Base-by-base conservation (phyloP, 2,329 filamentous ascomycete genomes). In the Xylariaceae sp. region DNA sequence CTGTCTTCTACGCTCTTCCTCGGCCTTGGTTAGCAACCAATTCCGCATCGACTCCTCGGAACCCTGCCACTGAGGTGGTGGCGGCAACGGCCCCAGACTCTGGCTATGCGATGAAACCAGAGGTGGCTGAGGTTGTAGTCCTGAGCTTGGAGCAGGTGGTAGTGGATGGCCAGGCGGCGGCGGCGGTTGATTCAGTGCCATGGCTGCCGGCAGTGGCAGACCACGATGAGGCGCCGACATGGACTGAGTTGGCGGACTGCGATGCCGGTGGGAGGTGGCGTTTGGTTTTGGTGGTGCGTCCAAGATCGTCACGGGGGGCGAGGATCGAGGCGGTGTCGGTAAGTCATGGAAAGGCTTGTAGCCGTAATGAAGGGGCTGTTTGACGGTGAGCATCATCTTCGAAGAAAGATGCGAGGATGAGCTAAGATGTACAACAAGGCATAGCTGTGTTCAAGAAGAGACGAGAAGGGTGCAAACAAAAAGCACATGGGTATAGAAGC, bases 151-250 rank as follows among this genome's bases (percentile, higher is more conserved):
- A 44, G 58, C 55, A 47, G 57, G 52, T 35, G 57, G 62, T 39
- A 64, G 65, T 57, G 62, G 58, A 45, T 57, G 65, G 45, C 60
- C 55, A 48, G 59, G 62, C 53, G 61, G 56, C 45, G 62, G 60
- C 33, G 59, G 60, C 35, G 67, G 54, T 56, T 69, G 76, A 54
- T 81, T 74, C 58, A 85, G 69, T 60, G 78, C 76, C 78, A 86
- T 81, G 66, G 80, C 80, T 62, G 81, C 79, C 69, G 85, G 83
- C 49, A 81, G 80, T 66, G 86, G 86, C 73, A 89, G 72, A 61
- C 81, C 82, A 69, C 85, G 81, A 69, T 85, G 84, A 68, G 83
- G 78, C 63, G 78, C 80, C 64, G 85, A 84, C 85, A 89, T 89
- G 68, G 71, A 72, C 71, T 78, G 74, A 60, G 68, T 67, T 53